These are phyloP conservation scores for Plectranthus barbatus DNA, from an alignment of 257 asterid genomes.

Conservation along the genomic window DNA sequence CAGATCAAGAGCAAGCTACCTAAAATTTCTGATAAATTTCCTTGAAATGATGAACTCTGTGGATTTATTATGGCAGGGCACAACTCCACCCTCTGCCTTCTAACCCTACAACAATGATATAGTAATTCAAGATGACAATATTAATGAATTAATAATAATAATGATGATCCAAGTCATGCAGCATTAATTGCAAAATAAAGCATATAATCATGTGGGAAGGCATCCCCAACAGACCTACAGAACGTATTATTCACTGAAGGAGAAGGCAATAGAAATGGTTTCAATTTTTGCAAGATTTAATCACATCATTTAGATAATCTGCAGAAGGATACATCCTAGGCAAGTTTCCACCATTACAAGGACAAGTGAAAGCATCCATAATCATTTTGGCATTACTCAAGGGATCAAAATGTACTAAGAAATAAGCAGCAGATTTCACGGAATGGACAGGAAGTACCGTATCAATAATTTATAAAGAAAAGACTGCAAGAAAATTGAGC, in stretches of 20 bases:
- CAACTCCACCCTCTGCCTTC: slow-evolving; percentile 63
- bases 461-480: background rate
- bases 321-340: background rate
- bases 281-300: slow-evolving; percentile 1
- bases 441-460: background rate
- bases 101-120: slow-evolving; percentile 37
- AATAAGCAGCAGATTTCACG: background rate
- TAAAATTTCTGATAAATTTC: slow-evolving; percentile 22
- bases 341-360: background rate
- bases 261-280: background rate
- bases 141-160: background rate
- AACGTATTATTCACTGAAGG: background rate
- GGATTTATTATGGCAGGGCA: slow-evolving; percentile 19
- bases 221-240: background rate
- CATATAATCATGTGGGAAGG: slow-evolving; percentile 6
- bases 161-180: background rate
- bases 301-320: background rate
- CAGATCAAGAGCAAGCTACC: slow-evolving; percentile 22
- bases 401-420: background rate
- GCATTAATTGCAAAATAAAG: background rate
- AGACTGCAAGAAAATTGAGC: background rate
- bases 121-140: background rate
- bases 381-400: too few species aligned
- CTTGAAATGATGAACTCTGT: slow-evolving; percentile 35
- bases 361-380: background rate